These are phyloP conservation scores for Lactarius evosmus DNA, from an alignment of 768 basidiomycete species.

Conservation along the genomic window DNA sequence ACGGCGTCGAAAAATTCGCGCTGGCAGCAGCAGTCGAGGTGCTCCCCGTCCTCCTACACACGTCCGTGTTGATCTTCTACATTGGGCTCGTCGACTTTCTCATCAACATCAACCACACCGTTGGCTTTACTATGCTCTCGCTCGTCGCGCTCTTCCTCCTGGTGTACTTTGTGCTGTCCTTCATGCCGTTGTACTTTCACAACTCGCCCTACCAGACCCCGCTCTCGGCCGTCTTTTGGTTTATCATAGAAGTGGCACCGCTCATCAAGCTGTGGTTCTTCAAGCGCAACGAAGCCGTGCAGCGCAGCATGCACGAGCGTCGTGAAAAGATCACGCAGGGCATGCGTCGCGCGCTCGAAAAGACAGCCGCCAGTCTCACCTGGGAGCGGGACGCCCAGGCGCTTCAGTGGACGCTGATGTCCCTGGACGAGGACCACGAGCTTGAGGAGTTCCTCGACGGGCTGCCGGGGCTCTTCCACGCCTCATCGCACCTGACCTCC, in stretches of 20 bases:
- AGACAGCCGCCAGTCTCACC: not conserved
- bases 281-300: not conserved
- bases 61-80: conserved; percentile 24
- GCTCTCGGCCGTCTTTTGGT: conserved; percentile 17
- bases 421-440: conserved; percentile 19
- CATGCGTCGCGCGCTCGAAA: conserved; percentile 15
- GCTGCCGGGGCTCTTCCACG: conserved; percentile 14
- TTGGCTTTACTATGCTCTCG: conserved; percentile 10
- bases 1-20: conserved; percentile 17
- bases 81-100: conserved; percentile 25
- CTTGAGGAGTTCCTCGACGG: conserved; percentile 20
- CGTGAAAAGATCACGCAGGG: conserved; percentile 2
- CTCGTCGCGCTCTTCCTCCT: not conserved
- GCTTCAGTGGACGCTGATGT: conserved; percentile 14
- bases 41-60: conserved; percentile 24
- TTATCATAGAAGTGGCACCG: not conserved
- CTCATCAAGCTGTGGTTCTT: conserved; percentile 12
- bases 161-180: conserved; percentile 15
- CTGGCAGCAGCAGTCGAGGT: conserved; percentile 23
- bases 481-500: not conserved
- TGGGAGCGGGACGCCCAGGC: conserved; percentile 1
- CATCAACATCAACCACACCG: conserved; percentile 8
- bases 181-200: conserved; percentile 18
- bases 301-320: conserved; percentile 1
- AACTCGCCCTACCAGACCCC: conserved; percentile 26